A percentile compares a stretch with the other conserved stretches of the same genome.
Conservation (phyloP, 805 yeast species). For the Diddensiella santjacobensis region DNA sequence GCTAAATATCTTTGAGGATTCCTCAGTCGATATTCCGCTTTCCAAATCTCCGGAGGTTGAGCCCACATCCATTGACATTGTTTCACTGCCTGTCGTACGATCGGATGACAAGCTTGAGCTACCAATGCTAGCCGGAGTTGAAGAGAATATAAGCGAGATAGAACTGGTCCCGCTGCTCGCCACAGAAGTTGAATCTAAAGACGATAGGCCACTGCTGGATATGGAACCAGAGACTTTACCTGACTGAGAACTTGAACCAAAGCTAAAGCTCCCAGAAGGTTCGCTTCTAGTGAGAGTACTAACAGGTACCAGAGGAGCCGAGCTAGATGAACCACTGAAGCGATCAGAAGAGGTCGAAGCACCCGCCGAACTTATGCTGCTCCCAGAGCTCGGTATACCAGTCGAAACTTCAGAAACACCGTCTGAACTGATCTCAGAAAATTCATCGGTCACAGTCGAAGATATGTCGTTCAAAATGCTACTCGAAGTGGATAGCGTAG, state of each 20-base stretch:
- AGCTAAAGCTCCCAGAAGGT: neutral
- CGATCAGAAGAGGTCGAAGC: neutral
- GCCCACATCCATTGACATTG: conserved; percentile 1
- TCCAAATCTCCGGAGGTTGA: neutral
- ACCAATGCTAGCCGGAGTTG: neutral
- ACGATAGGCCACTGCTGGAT: neutral
- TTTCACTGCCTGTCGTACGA: neutral
- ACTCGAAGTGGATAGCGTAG: no score
- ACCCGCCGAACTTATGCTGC: neutral
- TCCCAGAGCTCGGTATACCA: neutral
- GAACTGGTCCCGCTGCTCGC: neutral
- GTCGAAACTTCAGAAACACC: neutral
- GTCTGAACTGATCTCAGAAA: no score
- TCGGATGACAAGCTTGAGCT: neutral
- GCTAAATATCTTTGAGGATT: neutral
- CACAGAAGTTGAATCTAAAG: neutral
- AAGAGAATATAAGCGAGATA: neutral
- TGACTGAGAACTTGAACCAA: neutral
- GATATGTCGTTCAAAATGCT: no score
- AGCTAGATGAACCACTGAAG: neutral
- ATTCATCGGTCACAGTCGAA: no score
- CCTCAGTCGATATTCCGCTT: neutral
- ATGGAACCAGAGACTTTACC: neutral
- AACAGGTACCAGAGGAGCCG: neutral
- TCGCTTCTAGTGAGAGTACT: neutral